Conservation (phyloP, 169 alveolate species). For the Besnoitia besnoiti region DNA sequence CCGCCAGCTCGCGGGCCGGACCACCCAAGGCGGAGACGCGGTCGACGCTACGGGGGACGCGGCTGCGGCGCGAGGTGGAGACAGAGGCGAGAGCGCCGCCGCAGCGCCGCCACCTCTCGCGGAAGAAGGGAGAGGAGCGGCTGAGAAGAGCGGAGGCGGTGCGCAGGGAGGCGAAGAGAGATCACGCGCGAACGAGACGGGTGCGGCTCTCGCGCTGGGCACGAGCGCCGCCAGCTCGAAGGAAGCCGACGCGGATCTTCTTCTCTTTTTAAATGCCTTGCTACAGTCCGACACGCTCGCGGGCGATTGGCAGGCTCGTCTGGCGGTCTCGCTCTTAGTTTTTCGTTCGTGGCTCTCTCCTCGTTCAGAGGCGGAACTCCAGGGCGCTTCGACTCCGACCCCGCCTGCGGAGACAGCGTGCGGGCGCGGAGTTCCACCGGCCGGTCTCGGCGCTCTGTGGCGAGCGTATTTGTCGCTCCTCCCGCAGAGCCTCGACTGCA, state of each 20-base stretch:
- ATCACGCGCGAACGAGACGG: background rate
- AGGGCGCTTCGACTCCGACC: background rate
- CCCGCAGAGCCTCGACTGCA: background rate
- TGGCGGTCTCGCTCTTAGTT: background rate
- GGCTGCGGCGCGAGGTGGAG: background rate
- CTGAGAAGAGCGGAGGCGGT: background rate
- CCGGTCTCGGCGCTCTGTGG: background rate
- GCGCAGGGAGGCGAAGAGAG: background rate
- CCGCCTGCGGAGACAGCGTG: background rate
- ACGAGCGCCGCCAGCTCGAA: too few relatives aligned
- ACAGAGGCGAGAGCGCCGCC: background rate
- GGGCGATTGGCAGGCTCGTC: background rate
- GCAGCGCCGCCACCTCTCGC: background rate
- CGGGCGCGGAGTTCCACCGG: background rate
- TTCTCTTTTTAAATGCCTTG: background rate
- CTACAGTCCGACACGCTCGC: background rate
- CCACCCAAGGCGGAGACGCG: background rate
- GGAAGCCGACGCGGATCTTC: background rate
- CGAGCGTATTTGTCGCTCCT: background rate
- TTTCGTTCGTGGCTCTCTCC: background rate
- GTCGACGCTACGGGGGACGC: background rate
- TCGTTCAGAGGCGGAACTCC: background rate
- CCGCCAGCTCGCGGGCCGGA: background rate
- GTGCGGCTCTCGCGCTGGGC: background rate
- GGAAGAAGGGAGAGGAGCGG: background rate